phyloP scores from a whole-genome alignment of 345 rosid species.

The Linum lewisii region DNA sequence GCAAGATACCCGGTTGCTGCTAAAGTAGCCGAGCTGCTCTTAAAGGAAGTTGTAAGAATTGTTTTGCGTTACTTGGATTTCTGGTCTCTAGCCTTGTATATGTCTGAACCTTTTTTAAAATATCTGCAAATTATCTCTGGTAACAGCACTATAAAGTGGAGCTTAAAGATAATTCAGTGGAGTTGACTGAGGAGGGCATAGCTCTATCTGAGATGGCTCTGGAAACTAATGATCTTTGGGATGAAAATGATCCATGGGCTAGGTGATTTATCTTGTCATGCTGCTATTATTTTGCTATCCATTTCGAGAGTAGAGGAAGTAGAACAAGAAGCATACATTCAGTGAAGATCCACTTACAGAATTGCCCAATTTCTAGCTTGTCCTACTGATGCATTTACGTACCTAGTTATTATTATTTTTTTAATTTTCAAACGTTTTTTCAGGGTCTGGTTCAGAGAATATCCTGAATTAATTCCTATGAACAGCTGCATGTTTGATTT shows the following conservation, averaged over 20 bases:
- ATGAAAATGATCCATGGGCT: conserved; percentile 97
- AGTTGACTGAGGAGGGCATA: conserved; percentile 93
- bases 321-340: conserved; percentile 3
- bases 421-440: background rate
- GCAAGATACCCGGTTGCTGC: conserved; percentile 95
- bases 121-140: conserved; percentile 15
- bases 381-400: background rate
- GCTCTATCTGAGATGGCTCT: conserved; percentile 91
- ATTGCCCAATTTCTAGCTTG: background rate
- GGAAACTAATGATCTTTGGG: conserved; percentile 90
- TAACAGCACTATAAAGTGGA: conserved; percentile 79
- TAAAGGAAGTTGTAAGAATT: conserved; percentile 50
- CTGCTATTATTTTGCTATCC: conserved; percentile 1
- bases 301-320: background rate
- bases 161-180: conserved; percentile 91
- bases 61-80: conserved; percentile 9
- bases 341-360: background rate
- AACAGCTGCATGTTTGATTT: conserved; percentile 2
- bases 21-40: conserved; percentile 84
- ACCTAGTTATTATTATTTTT: background rate
- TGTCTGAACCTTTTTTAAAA: conserved; percentile 2
- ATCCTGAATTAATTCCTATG: background rate
- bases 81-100: conserved; percentile 6
- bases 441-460: background rate
- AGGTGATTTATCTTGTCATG: conserved; percentile 37